These are phyloP conservation scores for Blastocystis sp. DNA, from an alignment of 352 stramenopile species.

Conservation along the genomic window DNA sequence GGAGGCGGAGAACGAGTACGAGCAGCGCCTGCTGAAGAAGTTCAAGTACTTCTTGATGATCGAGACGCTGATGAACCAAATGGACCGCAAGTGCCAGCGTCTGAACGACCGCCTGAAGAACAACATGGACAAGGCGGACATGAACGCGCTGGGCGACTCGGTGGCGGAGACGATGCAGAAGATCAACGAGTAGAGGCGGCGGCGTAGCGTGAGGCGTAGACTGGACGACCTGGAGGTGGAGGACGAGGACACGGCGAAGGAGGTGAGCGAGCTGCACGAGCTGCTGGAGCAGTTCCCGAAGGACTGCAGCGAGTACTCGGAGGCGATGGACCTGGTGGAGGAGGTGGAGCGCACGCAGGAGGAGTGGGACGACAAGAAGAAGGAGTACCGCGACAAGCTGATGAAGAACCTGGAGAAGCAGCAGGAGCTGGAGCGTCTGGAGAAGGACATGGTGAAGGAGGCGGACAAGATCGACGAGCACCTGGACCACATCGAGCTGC, in stretches of 20 bases:
- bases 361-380: conserved; percentile 65
- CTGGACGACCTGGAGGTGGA: conserved; percentile 52
- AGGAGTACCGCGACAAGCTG: conserved; percentile 63
- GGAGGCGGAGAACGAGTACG: conserved; percentile 65
- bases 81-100: conserved; percentile 69
- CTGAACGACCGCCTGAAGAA: conserved; percentile 50
- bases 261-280: conserved; percentile 59
- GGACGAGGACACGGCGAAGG: conserved; percentile 61
- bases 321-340: conserved; percentile 61
- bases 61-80: conserved; percentile 63
- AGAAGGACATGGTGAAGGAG: conserved; percentile 65
- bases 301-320: conserved; percentile 52
- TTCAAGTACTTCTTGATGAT: conserved; percentile 70
- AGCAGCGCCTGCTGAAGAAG: conserved; percentile 54
- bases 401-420: conserved; percentile 50
- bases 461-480: conserved; percentile 66
- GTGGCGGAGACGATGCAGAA: conserved; percentile 33
- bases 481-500: conserved; percentile 55
- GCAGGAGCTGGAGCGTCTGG: conserved; percentile 65
- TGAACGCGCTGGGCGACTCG: conserved; percentile 19
- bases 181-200: not conserved
- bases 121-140: conserved; percentile 32
- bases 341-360: conserved; percentile 44
- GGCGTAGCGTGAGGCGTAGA: not conserved
- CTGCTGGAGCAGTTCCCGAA: conserved; percentile 57